Evolutionary conservation across 2,329 filamentous ascomycete species (phyloP), one percentile per base, ranked within the genome.

Genomic region (Claviceps citrina): DNA sequence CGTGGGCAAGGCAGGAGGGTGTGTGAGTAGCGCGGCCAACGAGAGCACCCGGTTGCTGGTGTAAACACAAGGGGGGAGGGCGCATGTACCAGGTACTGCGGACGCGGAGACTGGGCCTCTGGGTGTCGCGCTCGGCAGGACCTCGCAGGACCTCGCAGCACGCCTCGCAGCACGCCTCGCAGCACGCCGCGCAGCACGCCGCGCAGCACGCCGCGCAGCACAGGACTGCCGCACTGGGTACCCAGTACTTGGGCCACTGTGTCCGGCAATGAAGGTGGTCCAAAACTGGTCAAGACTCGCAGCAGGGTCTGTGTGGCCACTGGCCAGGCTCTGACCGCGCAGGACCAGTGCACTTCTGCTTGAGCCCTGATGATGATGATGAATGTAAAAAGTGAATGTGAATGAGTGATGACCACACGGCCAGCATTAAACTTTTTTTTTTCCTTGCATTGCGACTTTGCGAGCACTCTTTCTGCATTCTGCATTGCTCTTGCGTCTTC

Each of bases 21-120:
- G 43, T 44, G 46, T 39, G 45, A 43, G 43, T 45, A 45, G 42
- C 46, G 41, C 39, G 42, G 44, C 46, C 37, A 42, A 40, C 39
- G 42, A 38, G 43, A 40, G 36, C 42, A 35, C 35, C 31, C 22
- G 31, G 34, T 31, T 28, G 38, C 8, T 31, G 40, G 39, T 33
- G 41, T 31, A 42, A 43, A 44, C 39, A 40, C 41, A 42, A 39
- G 36, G 42, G 41, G 38, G 39, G n/a, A 18, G 16, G 24, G 15
- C 26, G 5, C 20, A 26, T n/a, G 26, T 36, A 31, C 32, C n/a
- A 16, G 13, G 32, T 15, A 15, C 32, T 35, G n/a, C 16, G 2
- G 12, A 24, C 5, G 25, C 26, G n/a, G 26, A 30, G 36, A 31
- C 36, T 31, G 26, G 13, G 16, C 5, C n/a, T 27, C 28, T 26